Evolutionary conservation across 2,329 filamentous ascomycete species (phyloP), one percentile per base, ranked within the genome.

Genomic region (Blastomyces parvus): DNA sequence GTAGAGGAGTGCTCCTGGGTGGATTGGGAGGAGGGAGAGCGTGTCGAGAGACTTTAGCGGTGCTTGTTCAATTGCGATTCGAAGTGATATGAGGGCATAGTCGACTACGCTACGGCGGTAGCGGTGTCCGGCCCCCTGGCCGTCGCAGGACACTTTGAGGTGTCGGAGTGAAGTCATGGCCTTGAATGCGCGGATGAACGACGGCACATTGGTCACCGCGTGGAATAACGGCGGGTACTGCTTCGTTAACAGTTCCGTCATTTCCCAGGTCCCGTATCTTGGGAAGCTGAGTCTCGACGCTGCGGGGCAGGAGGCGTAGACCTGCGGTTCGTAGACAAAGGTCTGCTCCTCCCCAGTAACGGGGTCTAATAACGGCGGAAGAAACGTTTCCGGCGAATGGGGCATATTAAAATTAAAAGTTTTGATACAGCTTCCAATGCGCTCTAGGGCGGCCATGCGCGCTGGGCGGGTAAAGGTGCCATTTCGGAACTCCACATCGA

Each of bases 191-290:
- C 86, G 82, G 69, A 93, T 86, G 77, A 96, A 96, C 48, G 89
- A 89, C 5, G 89, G 84, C 7, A 95, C 88, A 72, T 96, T 94
- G 65, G 90, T 93, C 8, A 91, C 89, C 7, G 91, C 89, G 72
- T 96, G 91, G 77, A 96, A 96, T 2, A 96, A 79, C 6, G 91
- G 90, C 61, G 90, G 90, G 71, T 95, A 96, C 76, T 96, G 91
- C 72, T 90, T 86, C 17, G 90, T 89, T 65, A 96, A 81, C 64
- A 95, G 83, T 71, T 93, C 88, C 65, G 87, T 91, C 70, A 94
- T 85, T 70, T 90, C 88, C 69, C 84, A 82, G 73, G 87, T 89
- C 68, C 88, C 89, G 74, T 95, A 95, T 76, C 90, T 93, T 60
- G 88, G 88, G 40, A 68, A 60, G n/a, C 62, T 86, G 71, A 69